Percentiles rank a stretch among this genome's conserved stretches.
These are phyloP conservation scores for Ambrosia artemisiifolia DNA, from an alignment of 129 eudicot genomes.

Conservation along the genomic window DNA sequence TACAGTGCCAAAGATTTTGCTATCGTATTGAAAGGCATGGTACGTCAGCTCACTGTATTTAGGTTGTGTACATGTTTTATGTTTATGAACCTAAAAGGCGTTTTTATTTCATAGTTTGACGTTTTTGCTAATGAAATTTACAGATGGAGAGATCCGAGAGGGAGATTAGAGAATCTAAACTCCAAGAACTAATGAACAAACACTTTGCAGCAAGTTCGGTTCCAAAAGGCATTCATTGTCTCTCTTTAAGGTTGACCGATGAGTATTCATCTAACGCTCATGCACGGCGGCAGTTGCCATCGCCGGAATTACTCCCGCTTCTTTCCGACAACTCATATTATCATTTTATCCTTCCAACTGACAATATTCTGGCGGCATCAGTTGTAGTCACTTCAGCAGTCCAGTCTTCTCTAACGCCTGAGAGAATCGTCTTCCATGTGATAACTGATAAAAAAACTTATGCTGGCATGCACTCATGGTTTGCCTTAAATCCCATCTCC, in stretches of 20 bases:
- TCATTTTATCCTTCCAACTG: constrained; percentile 87
- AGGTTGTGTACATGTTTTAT: background rate
- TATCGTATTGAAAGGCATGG: constrained; percentile 81
- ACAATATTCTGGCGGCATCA: constrained; percentile 93
- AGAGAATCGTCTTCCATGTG: constrained; percentile 84
- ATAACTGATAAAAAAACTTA: constrained; percentile 97
- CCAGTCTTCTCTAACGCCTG: constrained; percentile 67
- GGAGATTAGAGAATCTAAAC: constrained; percentile 84
- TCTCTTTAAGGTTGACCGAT: constrained; percentile 88
- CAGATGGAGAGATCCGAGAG: constrained; percentile 95
- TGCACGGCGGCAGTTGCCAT: constrained; percentile 91
- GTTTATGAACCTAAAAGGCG: background rate
- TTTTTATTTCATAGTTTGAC: background rate
- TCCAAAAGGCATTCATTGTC: constrained; percentile 96
- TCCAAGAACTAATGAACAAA: constrained; percentile 91
- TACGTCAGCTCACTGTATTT: constrained; percentile 33
- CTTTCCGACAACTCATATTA: constrained; percentile 86
- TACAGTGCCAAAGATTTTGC: constrained; percentile 86
- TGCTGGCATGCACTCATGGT: constrained; percentile 99
- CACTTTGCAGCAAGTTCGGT: constrained; percentile 97
- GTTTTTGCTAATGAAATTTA: background rate
- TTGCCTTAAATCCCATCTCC: constrained; percentile 76
- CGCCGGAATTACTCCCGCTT: constrained; percentile 91
- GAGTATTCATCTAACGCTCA: constrained; percentile 97
- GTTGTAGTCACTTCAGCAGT: constrained; percentile 95